Evolutionary conservation across 805 yeast species (phyloP), one percentile per base, ranked within the genome.

Genomic region (Priceomyces carsonii): DNA sequence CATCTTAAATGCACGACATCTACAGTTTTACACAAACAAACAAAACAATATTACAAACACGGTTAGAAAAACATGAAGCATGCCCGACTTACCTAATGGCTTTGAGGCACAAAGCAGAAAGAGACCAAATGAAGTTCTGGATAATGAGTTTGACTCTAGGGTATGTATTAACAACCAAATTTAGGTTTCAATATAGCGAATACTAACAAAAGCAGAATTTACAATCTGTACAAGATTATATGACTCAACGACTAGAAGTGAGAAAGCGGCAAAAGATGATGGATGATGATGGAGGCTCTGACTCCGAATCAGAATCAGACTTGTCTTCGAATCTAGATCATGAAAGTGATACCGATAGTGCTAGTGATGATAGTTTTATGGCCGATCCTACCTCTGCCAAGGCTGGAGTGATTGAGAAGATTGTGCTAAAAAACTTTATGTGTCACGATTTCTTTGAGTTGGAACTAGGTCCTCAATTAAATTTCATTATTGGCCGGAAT

Each of bases 401-500:
- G 18, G 78, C 93, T 1, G 97, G 96, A 8, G 78, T 79, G 26
- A 81, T 90, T 26, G 75, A 76, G 47, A 68, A 69, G 27, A 72
- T 90, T 3, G 70, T 70, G 16, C 62, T 90, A 27, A 71, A 74
- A 40, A 87, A 88, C 62, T 88, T 88, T 57, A 88, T 88, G 96
- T 88, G 95, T 45, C 99, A 93, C 54, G 82, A 79, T 30, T 77
- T 85, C 36, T 86, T 93, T 50, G 80, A 79, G 37, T 61, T 93
- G 6, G 75, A 72, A 3, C 71, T 90, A 20, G 93, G 93, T 1
- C 89, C 91, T 0, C 77, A 81, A 35, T 70, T 90, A 47, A 90
- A 90, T 56, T 85, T 90, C 53, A 86, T 90, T 38, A 82, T 86
- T 25, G 98, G 98, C 14, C 71, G 83, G 38, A 90, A 90, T 52